These are phyloP conservation scores for Sporothrix protearum DNA, from an alignment of 2,329 filamentous ascomycete genomes.

Conservation along the genomic window DNA sequence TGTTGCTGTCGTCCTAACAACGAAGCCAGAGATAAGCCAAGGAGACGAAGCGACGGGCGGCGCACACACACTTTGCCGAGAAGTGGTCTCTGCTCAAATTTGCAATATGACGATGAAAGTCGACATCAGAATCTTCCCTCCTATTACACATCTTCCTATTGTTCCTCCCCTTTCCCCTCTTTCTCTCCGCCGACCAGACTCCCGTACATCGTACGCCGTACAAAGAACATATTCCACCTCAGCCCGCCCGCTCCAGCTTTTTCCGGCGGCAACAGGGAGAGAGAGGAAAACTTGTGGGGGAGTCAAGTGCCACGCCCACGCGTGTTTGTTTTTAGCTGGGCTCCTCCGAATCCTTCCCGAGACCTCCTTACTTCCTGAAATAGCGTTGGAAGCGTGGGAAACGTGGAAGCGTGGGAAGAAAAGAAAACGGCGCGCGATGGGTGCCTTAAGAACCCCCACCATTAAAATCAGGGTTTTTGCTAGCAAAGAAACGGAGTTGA, in stretches of 20 bases:
- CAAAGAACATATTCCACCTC: neutral
- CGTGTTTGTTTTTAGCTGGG: neutral
- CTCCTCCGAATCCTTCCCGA: neutral
- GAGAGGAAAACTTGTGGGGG: neutral
- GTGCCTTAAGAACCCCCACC: neutral
- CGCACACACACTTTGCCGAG: neutral
- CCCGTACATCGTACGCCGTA: too few relatives aligned
- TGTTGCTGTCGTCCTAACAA: neutral
- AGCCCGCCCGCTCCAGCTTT: neutral
- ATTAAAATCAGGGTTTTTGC: slow-evolving; percentile 2
- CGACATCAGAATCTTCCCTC: neutral
- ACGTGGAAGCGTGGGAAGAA: neutral
- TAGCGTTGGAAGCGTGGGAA: neutral
- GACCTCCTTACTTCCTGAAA: neutral
- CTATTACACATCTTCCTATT: neutral
- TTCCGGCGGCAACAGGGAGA: neutral
- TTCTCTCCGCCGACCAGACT: neutral
- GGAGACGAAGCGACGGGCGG: neutral
- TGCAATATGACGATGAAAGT: neutral
- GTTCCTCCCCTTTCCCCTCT: neutral
- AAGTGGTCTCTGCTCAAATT: neutral
- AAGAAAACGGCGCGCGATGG: neutral
- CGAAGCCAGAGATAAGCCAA: too few relatives aligned
- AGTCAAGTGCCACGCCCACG: neutral
- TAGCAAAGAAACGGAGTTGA: neutral